Conservation (phyloP, 768 basidiomycete species). For the Antrodiella citrinella region DNA sequence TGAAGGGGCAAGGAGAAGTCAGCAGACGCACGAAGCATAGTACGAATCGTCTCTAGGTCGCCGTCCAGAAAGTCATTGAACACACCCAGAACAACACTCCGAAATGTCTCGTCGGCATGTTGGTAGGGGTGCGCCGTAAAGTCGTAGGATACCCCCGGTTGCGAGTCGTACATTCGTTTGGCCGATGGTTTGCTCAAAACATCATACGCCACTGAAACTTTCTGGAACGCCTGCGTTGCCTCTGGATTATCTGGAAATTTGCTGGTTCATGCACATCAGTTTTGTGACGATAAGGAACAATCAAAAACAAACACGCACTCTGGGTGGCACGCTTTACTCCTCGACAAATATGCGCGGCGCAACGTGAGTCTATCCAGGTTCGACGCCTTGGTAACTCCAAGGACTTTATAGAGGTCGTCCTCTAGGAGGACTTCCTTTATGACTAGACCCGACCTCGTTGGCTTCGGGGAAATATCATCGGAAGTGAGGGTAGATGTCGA, state of each 20-base stretch:
- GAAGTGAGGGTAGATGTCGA: conserved; percentile 4
- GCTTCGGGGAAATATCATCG: conserved; percentile 2
- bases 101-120: conserved; percentile 73
- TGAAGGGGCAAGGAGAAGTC: background rate
- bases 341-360: conserved; percentile 65
- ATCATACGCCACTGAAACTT: conserved; percentile 77
- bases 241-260: conserved; percentile 74
- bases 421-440: conserved; percentile 49
- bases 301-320: conserved; percentile 60
- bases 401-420: conserved; percentile 65
- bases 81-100: conserved; percentile 63
- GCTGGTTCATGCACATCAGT: conserved; percentile 30
- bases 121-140: conserved; percentile 41
- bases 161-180: conserved; percentile 58
- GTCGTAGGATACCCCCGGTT: conserved; percentile 37
- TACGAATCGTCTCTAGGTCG: conserved; percentile 78
- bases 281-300: background rate
- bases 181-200: conserved; percentile 68
- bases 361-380: conserved; percentile 53
- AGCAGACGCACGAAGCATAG: conserved; percentile 52
- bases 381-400: conserved; percentile 49
- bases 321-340: conserved; percentile 77
- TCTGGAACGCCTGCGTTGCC: conserved; percentile 81
- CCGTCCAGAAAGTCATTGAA: conserved; percentile 81
- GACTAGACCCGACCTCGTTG: conserved; percentile 15